Percentiles rank a stretch among this genome's conserved stretches.
These are phyloP conservation scores for Aspergillus puulaauensis DNA, from an alignment of 2,329 filamentous ascomycete species.

Conservation along the genomic window DNA sequence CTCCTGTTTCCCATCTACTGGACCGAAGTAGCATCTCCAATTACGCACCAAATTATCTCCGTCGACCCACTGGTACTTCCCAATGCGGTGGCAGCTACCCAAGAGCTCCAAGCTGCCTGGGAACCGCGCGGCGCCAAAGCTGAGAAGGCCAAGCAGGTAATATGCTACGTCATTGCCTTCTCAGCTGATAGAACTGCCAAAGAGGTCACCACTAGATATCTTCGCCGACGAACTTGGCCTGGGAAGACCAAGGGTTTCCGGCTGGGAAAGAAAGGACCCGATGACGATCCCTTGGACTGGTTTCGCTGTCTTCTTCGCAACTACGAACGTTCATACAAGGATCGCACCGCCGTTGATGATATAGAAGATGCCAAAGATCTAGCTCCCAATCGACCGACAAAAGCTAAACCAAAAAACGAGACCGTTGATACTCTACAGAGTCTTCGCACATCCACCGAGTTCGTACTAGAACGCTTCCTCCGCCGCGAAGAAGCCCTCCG, in stretches of 20 bases:
- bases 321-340: slow-evolving; percentile 58
- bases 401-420: slow-evolving; percentile 71
- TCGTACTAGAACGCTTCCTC: slow-evolving; percentile 79
- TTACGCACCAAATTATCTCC: slow-evolving; percentile 74
- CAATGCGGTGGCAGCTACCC: slow-evolving; percentile 66
- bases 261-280: slow-evolving; percentile 67
- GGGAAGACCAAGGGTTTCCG: slow-evolving; percentile 87
- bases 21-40: slow-evolving; percentile 82
- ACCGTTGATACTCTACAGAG: slow-evolving; percentile 76
- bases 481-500: slow-evolving; percentile 87
- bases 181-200: slow-evolving; percentile 85
- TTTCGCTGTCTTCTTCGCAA: slow-evolving; percentile 76
- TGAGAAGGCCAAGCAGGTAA: slow-evolving; percentile 82
- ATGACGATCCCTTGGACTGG: slow-evolving; percentile 66
- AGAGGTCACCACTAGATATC: slow-evolving; percentile 88
- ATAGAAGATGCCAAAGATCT: slow-evolving; percentile 77
- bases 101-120: slow-evolving; percentile 70
- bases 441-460: slow-evolving; percentile 83
- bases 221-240: slow-evolving; percentile 77
- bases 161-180: slow-evolving; percentile 84
- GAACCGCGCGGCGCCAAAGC: slow-evolving; percentile 82
- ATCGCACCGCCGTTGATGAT: slow-evolving; percentile 71
- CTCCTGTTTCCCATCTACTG: slow-evolving; percentile 87
- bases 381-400: slow-evolving; percentile 63
- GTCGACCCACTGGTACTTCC: slow-evolving; percentile 73